Evolutionary conservation across 305 asterid genomes (phyloP).

Genomic region (Salvia sclarea): DNA sequence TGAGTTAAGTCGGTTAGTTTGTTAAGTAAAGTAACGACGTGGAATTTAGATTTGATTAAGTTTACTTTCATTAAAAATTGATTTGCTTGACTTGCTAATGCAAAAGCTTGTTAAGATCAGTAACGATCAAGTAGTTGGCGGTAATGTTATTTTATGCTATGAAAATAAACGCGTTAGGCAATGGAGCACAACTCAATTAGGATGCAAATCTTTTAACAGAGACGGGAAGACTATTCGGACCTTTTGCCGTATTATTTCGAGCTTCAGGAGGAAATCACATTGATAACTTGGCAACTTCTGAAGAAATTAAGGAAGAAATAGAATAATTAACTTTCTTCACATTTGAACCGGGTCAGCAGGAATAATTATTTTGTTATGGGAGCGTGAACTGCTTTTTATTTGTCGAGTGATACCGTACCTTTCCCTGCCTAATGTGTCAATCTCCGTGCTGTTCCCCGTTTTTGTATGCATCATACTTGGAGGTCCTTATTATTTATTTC

Average conservation of each 20-base stretch:
- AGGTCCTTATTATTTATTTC: background rate
- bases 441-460: background rate
- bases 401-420: background rate
- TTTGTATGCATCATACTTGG: background rate
- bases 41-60: constrained; percentile 5
- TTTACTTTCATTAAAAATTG: background rate
- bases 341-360: background rate
- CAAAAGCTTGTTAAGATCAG: background rate
- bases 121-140: background rate
- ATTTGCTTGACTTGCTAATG: background rate
- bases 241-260: background rate
- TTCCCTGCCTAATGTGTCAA: background rate
- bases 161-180: background rate
- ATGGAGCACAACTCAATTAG: background rate
- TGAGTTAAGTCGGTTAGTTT: background rate
- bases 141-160: background rate
- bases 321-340: background rate
- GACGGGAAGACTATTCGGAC: background rate
- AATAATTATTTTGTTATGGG: background rate
- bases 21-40: background rate
- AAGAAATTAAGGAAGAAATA: background rate
- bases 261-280: background rate
- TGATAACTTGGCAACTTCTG: background rate
- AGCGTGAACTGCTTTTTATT: background rate
- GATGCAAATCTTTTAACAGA: background rate